Conservation (phyloP, 805 yeast genomes). For the Metschnikowia picachoensis region DNA sequence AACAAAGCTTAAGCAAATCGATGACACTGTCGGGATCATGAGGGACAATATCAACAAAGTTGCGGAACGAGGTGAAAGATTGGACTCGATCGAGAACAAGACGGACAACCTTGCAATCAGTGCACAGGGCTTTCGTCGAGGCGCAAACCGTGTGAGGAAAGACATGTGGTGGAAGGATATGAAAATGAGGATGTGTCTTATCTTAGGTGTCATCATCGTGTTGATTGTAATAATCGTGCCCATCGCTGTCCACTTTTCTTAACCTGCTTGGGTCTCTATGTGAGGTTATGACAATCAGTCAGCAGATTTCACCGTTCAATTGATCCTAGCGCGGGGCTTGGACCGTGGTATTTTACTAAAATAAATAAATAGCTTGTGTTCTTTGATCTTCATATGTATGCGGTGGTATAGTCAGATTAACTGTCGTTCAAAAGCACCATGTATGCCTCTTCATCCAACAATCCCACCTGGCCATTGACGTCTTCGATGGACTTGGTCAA, state of each 20-base stretch:
- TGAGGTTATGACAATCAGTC: not conserved
- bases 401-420: constrained; percentile 2
- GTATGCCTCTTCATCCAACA: constrained; percentile 55
- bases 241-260: constrained; percentile 80
- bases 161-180: constrained; percentile 99
- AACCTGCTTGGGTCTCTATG: not conserved
- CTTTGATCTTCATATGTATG: not conserved
- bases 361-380: constrained; percentile 2
- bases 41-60: constrained; percentile 94
- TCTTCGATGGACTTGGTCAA: constrained; percentile 37
- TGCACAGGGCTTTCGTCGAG: constrained; percentile 93
- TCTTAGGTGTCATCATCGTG: constrained; percentile 72
- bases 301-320: too few species aligned
- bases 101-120: constrained; percentile 89
- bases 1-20: constrained; percentile 58
- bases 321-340: too few species aligned
- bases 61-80: constrained; percentile 90
- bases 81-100: constrained; percentile 87
- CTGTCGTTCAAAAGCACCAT: constrained; percentile 52
- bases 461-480: constrained; percentile 37
- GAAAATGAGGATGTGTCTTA: constrained; percentile 90
- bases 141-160: constrained; percentile 95
- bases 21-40: constrained; percentile 96
- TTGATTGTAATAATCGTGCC: constrained; percentile 89
- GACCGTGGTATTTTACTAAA: not conserved